These are phyloP conservation scores for Mycena galericulata DNA, from an alignment of 768 basidiomycete species.

Conservation along the genomic window DNA sequence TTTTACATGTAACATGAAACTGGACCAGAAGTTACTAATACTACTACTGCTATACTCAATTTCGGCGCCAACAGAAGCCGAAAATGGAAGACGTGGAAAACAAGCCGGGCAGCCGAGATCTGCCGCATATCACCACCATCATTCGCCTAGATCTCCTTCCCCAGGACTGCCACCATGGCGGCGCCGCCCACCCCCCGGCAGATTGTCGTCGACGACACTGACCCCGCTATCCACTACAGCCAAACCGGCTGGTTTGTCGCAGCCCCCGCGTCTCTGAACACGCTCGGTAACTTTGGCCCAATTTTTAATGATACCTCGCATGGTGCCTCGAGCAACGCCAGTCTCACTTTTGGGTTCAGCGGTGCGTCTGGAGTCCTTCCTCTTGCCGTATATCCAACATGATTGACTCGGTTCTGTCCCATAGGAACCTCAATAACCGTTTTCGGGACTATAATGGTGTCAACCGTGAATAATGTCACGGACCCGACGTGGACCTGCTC, in stretches of 20 bases:
- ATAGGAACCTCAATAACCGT: constrained; percentile 43
- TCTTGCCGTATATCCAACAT: not conserved
- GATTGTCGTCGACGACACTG: constrained; percentile 26
- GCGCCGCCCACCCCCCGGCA: not conserved
- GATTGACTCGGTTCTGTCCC: not conserved
- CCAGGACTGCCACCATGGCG: too few species aligned
- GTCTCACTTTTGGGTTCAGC: constrained; percentile 20
- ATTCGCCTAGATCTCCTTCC: too few species aligned
- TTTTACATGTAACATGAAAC: too few species aligned
- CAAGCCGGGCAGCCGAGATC: too few species aligned
- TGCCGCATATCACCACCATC: too few species aligned
- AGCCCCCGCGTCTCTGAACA: not conserved
- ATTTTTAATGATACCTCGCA: constrained; percentile 25
- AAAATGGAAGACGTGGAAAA: too few species aligned
- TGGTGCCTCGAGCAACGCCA: not conserved
- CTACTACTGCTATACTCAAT: too few species aligned
- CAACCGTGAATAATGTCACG: constrained; percentile 28
- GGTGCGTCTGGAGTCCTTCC: not conserved
- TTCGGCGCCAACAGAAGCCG: too few species aligned
- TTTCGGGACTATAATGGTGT: constrained; percentile 36
- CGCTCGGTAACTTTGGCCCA: constrained; percentile 24
- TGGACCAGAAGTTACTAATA: too few species aligned
- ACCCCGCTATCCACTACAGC: constrained; percentile 24
- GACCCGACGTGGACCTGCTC: constrained; percentile 50
- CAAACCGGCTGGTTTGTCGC: constrained; percentile 21